Evolutionary conservation across 352 stramenopile genomes (phyloP), one percentile per base, ranked within the genome.

Genomic region (Phytophthora pseudosyringae): DNA sequence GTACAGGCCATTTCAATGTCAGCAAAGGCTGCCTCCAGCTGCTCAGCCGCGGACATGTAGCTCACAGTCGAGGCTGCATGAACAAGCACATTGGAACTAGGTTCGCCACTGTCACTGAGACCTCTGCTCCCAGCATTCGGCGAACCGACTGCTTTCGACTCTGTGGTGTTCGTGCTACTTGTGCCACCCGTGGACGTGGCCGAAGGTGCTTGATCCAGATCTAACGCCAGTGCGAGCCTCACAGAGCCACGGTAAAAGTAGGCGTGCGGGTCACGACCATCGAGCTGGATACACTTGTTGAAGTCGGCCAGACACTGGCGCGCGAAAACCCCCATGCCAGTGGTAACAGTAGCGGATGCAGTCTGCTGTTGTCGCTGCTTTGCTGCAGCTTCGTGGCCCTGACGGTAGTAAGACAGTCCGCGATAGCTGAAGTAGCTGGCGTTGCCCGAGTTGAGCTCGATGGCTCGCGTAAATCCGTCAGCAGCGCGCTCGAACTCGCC

Each of bases 1-100:
- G 68, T 82, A 62, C 78, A 90, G n/a, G 86, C 86, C 79, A 91
- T 90, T 53, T 93, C 83, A 21, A 93, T 86, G 51, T 94, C 86
- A 4, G 73, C 80, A 40, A 90, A 90, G 21, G 83, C 76, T 10
- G 86, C 83, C 26, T 91, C 79, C 2, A 93, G 75, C 43, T 94
- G 83, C 28, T 94, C 63, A 8, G 63, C 60, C 16, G 62, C 45
- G 29, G 58, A 64, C 50, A 76, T 60, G 31, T 64, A 66, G 32
- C 67, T 72, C 38, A 68, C 45, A 43, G 15, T 29, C 10, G 61
- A 54, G 16, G 18, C 46, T 45, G 29, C 33, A 40, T 26, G 16
- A 28, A 58, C 40, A 29, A 60, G 46, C 16, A 16, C 29, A 18
- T 11, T 46, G 3, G 32, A 11, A 21, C 48, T 35, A 60, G 60